Evolutionary conservation across 768 basidiomycete genomes (phyloP), one percentile per base, ranked within the genome.

Genomic region (Leccinum imitatum): DNA sequence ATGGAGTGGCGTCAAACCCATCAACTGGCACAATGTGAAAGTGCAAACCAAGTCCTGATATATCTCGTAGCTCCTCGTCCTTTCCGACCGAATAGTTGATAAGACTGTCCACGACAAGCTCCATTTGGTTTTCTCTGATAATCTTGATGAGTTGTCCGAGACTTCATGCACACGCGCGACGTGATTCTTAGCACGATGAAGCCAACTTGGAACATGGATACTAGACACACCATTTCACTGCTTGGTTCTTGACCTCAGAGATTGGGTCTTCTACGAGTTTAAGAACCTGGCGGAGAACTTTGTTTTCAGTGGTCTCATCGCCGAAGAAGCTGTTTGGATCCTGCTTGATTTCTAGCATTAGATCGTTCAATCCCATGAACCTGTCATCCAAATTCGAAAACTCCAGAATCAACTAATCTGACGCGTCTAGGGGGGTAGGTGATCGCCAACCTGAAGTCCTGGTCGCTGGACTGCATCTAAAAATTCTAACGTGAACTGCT

Each of bases 161-260:
- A 69, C 95, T 98, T 61, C 54, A 52, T 47, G 30, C 23, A 7
- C n/a, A 11, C 13, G n/a, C 14, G 31, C 7, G 13, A 35, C 25
- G 33, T 35, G 11, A 63, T 57, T 37, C 50, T 65, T 54, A 61
- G 17, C 15, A 50, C 50, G 27, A 58, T 41, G 47, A 59, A 58
- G 17, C 19, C 14, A 50, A 21, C 1, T 25, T 21, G 17, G 35
- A 21, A 33, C 57, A 11, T 11, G 35, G 23, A 54, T 19, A 25
- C 44, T 2, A 39, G n/a, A 52, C 35, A 71, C 66, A 91, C 96
- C 94, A 95, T 78, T 95, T 94, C 11, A 97, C 96, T 2, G 94
- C 93, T 73, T 93, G 90, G 69, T 97, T 97, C 80, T 98, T 98
- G 64, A 98, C 97, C 79, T 99, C 97, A 8, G 94, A 94, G 65